phyloP scores from a whole-genome alignment of 768 basidiomycete species.

The Lanmaoa pseudosensibilis region DNA sequence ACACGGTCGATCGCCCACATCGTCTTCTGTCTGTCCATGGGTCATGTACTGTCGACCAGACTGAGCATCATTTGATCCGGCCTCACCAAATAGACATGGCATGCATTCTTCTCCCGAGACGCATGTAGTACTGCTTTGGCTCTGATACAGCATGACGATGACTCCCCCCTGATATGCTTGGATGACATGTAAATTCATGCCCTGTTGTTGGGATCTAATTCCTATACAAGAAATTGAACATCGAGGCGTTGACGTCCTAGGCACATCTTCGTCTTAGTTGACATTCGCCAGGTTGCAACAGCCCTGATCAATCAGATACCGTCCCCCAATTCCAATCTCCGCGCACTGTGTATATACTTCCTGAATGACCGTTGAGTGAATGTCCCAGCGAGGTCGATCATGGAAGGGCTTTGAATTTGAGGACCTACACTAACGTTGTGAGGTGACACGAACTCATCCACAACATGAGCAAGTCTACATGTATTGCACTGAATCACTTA shows the following conservation, averaged over 20 bases:
- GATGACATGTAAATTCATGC: slow-evolving; percentile 34
- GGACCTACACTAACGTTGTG: neutral
- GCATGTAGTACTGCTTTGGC: too few relatives aligned
- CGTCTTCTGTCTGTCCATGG: too few relatives aligned
- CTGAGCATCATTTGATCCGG: too few relatives aligned
- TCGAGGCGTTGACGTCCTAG: neutral
- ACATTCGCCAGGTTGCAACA: neutral
- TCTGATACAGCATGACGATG: too few relatives aligned
- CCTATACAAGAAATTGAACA: slow-evolving; percentile 5
- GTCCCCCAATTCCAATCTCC: too few relatives aligned
- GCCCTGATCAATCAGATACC: neutral
- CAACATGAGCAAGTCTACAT: too few relatives aligned
- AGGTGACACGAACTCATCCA: neutral
- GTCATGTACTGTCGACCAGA: too few relatives aligned
- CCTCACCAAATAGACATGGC: too few relatives aligned
- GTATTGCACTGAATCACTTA: neutral
- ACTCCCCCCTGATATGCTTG: neutral
- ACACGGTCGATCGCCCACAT: too few relatives aligned
- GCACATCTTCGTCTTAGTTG: neutral
- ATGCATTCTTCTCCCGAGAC: too few relatives aligned
- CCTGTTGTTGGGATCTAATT: slow-evolving; percentile 40
- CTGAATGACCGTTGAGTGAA: neutral
- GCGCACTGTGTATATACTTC: too few relatives aligned
- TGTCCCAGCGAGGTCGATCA: neutral
- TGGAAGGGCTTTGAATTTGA: neutral